Evolutionary conservation across 331 rosid genomes (phyloP).

Genomic region (Telfairia occidentalis): DNA sequence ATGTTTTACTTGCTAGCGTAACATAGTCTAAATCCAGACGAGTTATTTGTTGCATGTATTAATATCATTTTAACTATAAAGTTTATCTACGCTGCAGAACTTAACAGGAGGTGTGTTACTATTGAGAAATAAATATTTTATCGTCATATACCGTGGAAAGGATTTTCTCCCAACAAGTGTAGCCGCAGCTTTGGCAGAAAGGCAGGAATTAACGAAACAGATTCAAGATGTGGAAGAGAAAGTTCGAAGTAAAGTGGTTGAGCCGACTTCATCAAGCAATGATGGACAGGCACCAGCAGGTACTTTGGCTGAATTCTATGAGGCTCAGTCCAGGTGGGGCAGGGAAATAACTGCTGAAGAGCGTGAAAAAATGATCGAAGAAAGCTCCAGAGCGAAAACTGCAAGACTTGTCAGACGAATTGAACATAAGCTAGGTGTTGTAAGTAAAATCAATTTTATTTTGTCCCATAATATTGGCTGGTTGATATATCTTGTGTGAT

Average conservation of each 20-base stretch:
- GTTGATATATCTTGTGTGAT: conserved; percentile 16
- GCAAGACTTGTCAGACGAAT: conserved; percentile 50
- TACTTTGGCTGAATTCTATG: conserved; percentile 67
- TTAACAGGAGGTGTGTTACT: conserved; percentile 90
- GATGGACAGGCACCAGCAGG: conserved; percentile 52
- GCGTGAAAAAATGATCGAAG: conserved; percentile 60
- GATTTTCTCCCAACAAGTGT: conserved; percentile 81
- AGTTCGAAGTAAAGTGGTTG: conserved; percentile 15
- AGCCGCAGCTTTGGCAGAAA: conserved; percentile 63
- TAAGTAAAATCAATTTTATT: conserved; percentile 25
- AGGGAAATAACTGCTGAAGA: conserved; percentile 64
- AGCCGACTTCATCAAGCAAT: conserved; percentile 18
- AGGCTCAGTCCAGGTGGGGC: conserved; percentile 75
- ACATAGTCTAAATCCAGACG: not conserved
- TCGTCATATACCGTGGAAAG: conserved; percentile 82
- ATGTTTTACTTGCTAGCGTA: not conserved
- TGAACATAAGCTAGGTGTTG: conserved; percentile 60
- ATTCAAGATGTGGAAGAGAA: conserved; percentile 70
- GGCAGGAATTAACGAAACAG: conserved; percentile 59
- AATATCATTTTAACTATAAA: not conserved
- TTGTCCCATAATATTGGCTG: conserved; percentile 15
- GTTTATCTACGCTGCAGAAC: conserved; percentile 37
- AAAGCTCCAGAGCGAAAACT: conserved; percentile 49
- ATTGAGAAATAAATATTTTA: conserved; percentile 76
- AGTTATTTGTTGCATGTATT: not conserved